Conservation (phyloP, 2,329 filamentous ascomycete species). For the Nannizziopsis arthrosporioides region DNA sequence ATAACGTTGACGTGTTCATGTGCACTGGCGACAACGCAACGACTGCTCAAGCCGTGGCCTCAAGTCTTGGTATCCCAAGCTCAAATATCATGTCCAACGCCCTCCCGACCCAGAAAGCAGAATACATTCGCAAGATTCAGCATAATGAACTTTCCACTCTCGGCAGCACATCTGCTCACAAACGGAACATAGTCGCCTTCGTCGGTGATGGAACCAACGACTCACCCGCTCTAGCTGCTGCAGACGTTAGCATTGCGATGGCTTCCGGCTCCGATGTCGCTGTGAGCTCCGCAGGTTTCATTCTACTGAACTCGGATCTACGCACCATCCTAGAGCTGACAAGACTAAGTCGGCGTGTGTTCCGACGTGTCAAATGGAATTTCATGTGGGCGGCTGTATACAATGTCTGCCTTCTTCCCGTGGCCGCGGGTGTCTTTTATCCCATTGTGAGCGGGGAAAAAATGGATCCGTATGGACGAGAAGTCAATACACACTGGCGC, state of each 20-base stretch:
- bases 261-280: slow-evolving; percentile 73
- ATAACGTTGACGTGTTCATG: slow-evolving; percentile 73
- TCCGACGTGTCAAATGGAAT: slow-evolving; percentile 69
- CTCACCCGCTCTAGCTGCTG: slow-evolving; percentile 64
- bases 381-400: slow-evolving; percentile 79
- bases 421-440: slow-evolving; percentile 71
- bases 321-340: slow-evolving; percentile 60
- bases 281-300: slow-evolving; percentile 68
- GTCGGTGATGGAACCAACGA: slow-evolving; percentile 84
- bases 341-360: slow-evolving; percentile 58
- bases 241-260: slow-evolving; percentile 74
- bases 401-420: slow-evolving; percentile 63
- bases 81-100: slow-evolving; percentile 76
- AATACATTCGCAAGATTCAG: slow-evolving; percentile 45
- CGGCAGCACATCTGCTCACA: slow-evolving; percentile 7
- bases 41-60: slow-evolving; percentile 71
- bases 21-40: slow-evolving; percentile 79
- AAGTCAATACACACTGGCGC: slow-evolving; percentile 32
- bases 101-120: slow-evolving; percentile 64
- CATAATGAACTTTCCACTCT: slow-evolving; percentile 24
- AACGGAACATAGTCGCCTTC: slow-evolving; percentile 56
- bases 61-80: slow-evolving; percentile 59
- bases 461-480: slow-evolving; percentile 22
- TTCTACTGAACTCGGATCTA: slow-evolving; percentile 62
- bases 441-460: slow-evolving; percentile 39